Evolutionary conservation across 2,329 filamentous ascomycete genomes (phyloP).

Genomic region (Arachnomyces sp.): DNA sequence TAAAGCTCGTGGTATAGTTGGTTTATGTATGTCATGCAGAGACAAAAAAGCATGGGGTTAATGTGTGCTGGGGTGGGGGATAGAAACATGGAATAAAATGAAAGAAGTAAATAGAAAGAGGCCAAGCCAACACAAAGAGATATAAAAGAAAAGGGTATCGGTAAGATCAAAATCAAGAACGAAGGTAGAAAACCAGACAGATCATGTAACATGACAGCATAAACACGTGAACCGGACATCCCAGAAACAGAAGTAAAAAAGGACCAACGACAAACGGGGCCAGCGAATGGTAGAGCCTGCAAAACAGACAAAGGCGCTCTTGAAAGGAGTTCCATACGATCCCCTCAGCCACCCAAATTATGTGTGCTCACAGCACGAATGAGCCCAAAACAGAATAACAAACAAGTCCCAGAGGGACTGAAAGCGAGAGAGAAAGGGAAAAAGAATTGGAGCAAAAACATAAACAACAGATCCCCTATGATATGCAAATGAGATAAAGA

Average conservation of each 20-base stretch:
- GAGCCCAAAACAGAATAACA: slow-evolving; percentile 12
- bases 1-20: slow-evolving; percentile 1
- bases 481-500: slow-evolving; percentile 14
- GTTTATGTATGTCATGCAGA: slow-evolving; percentile 3
- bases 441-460: slow-evolving; percentile 22
- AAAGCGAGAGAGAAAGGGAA: slow-evolving; percentile 25
- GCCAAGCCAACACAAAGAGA: slow-evolving; percentile 8
- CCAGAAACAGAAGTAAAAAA: slow-evolving; percentile 11
- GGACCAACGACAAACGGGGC: slow-evolving; percentile 9
- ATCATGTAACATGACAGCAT: slow-evolving; percentile 1
- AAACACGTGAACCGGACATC: slow-evolving; percentile 8
- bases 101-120: slow-evolving; percentile 6
- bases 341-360: neutral
- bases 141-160: slow-evolving; percentile 24
- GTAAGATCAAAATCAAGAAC: slow-evolving; percentile 19
- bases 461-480: slow-evolving; percentile 14
- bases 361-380: slow-evolving; percentile 4
- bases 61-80: too few relatives aligned
- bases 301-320: slow-evolving; percentile 14
- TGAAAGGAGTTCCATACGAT: slow-evolving; percentile 12
- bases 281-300: slow-evolving; percentile 4
- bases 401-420: slow-evolving; percentile 19
- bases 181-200: slow-evolving; percentile 11
- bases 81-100: too few relatives aligned
- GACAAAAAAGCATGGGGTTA: neutral